Conservation (phyloP, 2,329 filamentous ascomycete genomes). For the Exophiala sp. region DNA sequence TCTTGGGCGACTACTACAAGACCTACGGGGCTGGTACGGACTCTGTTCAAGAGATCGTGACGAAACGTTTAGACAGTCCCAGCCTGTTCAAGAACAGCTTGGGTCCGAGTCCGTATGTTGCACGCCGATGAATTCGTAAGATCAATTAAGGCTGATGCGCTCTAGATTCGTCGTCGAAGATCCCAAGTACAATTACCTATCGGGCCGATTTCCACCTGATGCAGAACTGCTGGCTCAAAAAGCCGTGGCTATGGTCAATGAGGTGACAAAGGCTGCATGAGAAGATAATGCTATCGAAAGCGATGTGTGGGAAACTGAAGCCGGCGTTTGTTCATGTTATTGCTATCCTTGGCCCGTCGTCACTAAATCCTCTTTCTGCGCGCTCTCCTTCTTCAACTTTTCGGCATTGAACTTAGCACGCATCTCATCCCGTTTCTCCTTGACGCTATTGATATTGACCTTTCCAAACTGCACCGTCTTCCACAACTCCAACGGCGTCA, state of each 20-base stretch:
- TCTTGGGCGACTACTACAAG: slow-evolving; percentile 57
- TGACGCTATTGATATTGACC: slow-evolving; percentile 36
- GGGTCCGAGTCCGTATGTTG: slow-evolving; percentile 38
- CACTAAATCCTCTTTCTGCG: not conserved
- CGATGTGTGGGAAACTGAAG: no score
- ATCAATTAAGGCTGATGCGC: no score
- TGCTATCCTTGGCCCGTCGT: not conserved
- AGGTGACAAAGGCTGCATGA: not conserved
- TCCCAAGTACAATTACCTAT: slow-evolving; percentile 25
- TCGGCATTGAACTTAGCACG: slow-evolving; percentile 16
- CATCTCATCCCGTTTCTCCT: slow-evolving; percentile 40
- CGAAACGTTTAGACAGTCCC: slow-evolving; percentile 42
- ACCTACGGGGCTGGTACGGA: slow-evolving; percentile 53
- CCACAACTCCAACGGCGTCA: slow-evolving; percentile 26
- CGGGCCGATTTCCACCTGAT: slow-evolving; percentile 25
- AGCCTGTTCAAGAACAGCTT: slow-evolving; percentile 47
- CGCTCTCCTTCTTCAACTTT: not conserved
- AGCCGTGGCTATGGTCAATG: slow-evolving; percentile 10
- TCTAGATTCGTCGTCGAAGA: slow-evolving; percentile 51
- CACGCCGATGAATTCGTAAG: no score
- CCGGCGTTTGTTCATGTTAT: not conserved
- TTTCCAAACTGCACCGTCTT: slow-evolving; percentile 24
- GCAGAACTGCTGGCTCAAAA: slow-evolving; percentile 14
- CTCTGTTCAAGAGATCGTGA: slow-evolving; percentile 48
- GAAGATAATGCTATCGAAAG: not conserved